A percentile compares a stretch with the other conserved stretches of the same genome.
phyloP scores from a whole-genome alignment of 257 asterid species.

The Capsicum rhomboideum region DNA sequence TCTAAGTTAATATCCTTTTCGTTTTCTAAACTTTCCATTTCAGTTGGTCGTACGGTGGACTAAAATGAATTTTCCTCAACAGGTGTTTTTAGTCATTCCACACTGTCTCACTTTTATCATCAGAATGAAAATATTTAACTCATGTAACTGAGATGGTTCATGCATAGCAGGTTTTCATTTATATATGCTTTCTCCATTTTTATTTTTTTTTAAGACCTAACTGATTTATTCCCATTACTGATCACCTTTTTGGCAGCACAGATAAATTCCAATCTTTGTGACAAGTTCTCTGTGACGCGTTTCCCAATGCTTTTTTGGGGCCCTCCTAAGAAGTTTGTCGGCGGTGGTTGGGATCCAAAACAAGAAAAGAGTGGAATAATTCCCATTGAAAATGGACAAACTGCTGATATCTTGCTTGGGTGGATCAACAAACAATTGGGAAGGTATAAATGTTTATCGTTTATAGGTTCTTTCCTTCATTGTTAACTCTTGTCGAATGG shows the following conservation, averaged over 20 bases:
- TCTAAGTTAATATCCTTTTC: background rate
- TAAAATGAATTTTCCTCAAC: background rate
- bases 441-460: slow-evolving; percentile 30
- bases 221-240: slow-evolving; percentile 24
- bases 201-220: background rate
- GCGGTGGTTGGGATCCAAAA: slow-evolving; percentile 65
- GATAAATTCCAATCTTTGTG: slow-evolving; percentile 75
- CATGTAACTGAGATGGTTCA: too few relatives aligned
- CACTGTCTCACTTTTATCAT: background rate
- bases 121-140: background rate
- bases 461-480: background rate
- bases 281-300: slow-evolving; percentile 68
- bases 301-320: slow-evolving; percentile 92
- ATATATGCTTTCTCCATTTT: background rate
- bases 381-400: slow-evolving; percentile 45
- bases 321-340: slow-evolving; percentile 68
- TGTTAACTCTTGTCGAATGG: background rate
- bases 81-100: background rate
- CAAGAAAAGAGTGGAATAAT: slow-evolving; percentile 49
- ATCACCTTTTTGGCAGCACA: slow-evolving; percentile 83
- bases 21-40: background rate
- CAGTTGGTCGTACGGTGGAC: background rate
- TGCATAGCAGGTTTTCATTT: background rate
- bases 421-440: slow-evolving; percentile 78
- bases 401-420: slow-evolving; percentile 59